phyloP scores from a whole-genome alignment of 2,329 filamentous ascomycete species.

The Aspergillus niger region DNA sequence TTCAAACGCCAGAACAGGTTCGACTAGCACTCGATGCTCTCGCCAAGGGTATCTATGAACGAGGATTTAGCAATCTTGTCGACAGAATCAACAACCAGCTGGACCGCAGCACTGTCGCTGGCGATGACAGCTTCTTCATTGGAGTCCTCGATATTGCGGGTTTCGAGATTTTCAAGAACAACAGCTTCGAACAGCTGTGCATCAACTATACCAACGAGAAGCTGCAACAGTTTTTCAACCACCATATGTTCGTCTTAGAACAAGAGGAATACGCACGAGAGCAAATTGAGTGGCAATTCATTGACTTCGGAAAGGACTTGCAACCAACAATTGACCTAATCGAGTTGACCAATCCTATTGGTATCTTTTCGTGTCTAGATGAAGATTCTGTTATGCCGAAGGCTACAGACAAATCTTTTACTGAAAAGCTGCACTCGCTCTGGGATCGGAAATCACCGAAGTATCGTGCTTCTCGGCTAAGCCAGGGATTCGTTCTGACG shows the following conservation, averaged over 20 bases:
- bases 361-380: constrained; percentile 96
- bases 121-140: constrained; percentile 93
- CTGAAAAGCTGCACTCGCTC: constrained; percentile 91
- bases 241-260: constrained; percentile 99
- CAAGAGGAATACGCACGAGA: constrained; percentile 97
- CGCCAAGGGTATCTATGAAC: constrained; percentile 96
- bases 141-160: constrained; percentile 98
- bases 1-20: constrained; percentile 95
- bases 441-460: constrained; percentile 97
- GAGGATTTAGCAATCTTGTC: constrained; percentile 90
- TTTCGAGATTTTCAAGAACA: constrained; percentile 97
- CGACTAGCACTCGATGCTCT: constrained; percentile 86
- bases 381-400: constrained; percentile 99
- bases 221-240: constrained; percentile 98
- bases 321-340: constrained; percentile 98
- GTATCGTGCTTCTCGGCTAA: constrained; percentile 83
- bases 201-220: constrained; percentile 99
- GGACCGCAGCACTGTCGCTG: constrained; percentile 77
- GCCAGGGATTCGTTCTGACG: constrained; percentile 91
- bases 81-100: constrained; percentile 88
- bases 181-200: constrained; percentile 98
- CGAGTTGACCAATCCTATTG: constrained; percentile 92
- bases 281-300: constrained; percentile 99
- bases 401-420: constrained; percentile 94
- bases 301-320: constrained; percentile 95